Conservation (phyloP, 768 basidiomycete species). For the button mushroom (Agaricus bisporus) region DNA sequence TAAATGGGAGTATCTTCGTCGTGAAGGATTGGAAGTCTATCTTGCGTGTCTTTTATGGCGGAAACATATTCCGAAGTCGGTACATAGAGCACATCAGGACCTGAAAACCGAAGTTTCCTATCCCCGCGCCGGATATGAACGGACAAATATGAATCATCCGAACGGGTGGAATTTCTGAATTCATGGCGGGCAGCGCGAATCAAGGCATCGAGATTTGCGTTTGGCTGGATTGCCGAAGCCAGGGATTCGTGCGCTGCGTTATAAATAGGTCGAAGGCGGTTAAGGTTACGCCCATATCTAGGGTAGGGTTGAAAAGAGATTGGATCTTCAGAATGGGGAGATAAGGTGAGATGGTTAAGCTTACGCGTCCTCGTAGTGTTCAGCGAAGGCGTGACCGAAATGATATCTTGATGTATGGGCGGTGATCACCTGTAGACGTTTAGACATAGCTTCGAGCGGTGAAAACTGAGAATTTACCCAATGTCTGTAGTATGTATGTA, state of each 20-base stretch:
- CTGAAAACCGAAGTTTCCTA: slow-evolving; percentile 39
- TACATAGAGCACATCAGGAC: slow-evolving; percentile 39
- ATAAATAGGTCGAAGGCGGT: slow-evolving; percentile 53
- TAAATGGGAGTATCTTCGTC: slow-evolving; percentile 37
- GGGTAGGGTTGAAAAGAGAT: slow-evolving; percentile 1
- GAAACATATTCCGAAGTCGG: slow-evolving; percentile 36
- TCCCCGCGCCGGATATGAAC: slow-evolving; percentile 65
- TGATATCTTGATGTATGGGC: slow-evolving; percentile 63
- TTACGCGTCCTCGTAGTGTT: slow-evolving; percentile 61
- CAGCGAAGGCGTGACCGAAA: slow-evolving; percentile 46
- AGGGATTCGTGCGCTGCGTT: slow-evolving; percentile 42
- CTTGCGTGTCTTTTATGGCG: slow-evolving; percentile 37
- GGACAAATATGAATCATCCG: slow-evolving; percentile 34
- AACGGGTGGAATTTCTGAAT: slow-evolving; percentile 19
- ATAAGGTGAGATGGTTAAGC: slow-evolving; percentile 19
- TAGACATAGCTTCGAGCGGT: not conserved
- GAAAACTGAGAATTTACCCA: slow-evolving; percentile 38
- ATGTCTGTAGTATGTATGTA: slow-evolving; percentile 36
- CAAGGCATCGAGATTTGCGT: slow-evolving; percentile 33
- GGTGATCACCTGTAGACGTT: slow-evolving; percentile 42
- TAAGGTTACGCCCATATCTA: slow-evolving; percentile 49
- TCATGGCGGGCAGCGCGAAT: slow-evolving; percentile 46
- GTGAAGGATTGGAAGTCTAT: slow-evolving; percentile 19
- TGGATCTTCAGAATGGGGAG: not conserved
- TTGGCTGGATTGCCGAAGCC: slow-evolving; percentile 46